phyloP scores from a whole-genome alignment of 768 basidiomycete species.

The Auricularia auricula-judae region DNA sequence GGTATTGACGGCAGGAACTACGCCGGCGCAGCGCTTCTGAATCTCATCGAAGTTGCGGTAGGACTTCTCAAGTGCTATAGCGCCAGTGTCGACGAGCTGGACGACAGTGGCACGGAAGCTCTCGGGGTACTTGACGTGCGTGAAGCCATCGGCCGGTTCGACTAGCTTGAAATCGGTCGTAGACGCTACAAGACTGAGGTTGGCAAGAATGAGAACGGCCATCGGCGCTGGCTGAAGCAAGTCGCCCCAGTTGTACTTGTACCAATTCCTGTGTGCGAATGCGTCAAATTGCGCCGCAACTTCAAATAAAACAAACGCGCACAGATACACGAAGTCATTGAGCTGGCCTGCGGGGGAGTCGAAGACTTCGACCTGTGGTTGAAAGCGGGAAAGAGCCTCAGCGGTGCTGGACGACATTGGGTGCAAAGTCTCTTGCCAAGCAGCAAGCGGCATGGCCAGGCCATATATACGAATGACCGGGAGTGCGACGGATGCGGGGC shows the following conservation, averaged over 20 bases:
- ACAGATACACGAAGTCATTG: no score
- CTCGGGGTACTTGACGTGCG: background rate
- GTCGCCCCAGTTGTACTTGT: background rate
- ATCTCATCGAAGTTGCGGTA: conserved; percentile 1
- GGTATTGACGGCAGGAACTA: conserved; percentile 1
- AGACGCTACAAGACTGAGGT: background rate
- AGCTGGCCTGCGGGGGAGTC: no score
- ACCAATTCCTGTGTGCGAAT: no score
- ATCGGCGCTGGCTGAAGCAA: conserved; percentile 1
- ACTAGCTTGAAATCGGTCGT: conserved; percentile 2
- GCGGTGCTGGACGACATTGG: no score
- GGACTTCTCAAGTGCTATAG: background rate
- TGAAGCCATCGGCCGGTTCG: background rate
- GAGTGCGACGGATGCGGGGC: no score
- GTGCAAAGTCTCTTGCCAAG: no score
- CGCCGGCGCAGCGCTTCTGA: conserved; percentile 1
- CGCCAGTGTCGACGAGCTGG: conserved; percentile 2
- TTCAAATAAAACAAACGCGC: no score
- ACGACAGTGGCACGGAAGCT: conserved; percentile 1
- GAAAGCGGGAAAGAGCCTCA: no score
- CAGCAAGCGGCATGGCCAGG: no score
- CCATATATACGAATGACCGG: no score
- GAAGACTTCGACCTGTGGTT: no score
- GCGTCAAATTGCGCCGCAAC: no score
- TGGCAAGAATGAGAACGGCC: background rate